These are phyloP conservation scores for Pseudonitzschia multiseries DNA, from an alignment of 108 stramenopile species.

Conservation along the genomic window DNA sequence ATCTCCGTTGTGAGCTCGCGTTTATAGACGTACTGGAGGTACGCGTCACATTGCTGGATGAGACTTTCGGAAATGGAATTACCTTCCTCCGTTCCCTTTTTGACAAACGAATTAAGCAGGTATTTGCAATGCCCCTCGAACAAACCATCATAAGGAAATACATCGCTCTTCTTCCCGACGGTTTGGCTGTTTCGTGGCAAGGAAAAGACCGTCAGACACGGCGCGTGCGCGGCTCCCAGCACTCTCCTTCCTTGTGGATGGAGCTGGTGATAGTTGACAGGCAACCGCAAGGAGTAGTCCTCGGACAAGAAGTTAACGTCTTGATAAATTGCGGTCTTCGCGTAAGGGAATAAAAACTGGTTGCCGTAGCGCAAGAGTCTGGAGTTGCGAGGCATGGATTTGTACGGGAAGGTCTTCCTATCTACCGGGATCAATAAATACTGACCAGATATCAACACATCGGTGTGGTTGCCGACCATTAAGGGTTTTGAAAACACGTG, in stretches of 20 bases:
- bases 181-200: neutral
- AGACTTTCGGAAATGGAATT: neutral
- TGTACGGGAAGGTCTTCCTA: neutral
- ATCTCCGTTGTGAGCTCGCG: neutral
- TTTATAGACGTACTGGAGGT: neutral
- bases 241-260: neutral
- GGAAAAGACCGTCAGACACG: neutral
- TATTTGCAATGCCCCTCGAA: neutral
- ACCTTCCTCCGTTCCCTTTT: neutral
- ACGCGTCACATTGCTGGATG: constrained; percentile 2
- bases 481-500: neutral
- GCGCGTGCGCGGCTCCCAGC: neutral
- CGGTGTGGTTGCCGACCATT: neutral
- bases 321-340: neutral
- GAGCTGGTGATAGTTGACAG: neutral
- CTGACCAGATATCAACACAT: neutral
- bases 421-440: neutral
- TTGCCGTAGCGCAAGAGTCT: neutral
- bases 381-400: neutral
- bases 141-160: neutral
- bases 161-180: neutral
- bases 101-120: neutral
- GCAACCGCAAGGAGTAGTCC: neutral
- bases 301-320: neutral
- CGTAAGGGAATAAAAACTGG: neutral